Conservation (phyloP, 23 red algal species). For the Gracilaria gracilis region DNA sequence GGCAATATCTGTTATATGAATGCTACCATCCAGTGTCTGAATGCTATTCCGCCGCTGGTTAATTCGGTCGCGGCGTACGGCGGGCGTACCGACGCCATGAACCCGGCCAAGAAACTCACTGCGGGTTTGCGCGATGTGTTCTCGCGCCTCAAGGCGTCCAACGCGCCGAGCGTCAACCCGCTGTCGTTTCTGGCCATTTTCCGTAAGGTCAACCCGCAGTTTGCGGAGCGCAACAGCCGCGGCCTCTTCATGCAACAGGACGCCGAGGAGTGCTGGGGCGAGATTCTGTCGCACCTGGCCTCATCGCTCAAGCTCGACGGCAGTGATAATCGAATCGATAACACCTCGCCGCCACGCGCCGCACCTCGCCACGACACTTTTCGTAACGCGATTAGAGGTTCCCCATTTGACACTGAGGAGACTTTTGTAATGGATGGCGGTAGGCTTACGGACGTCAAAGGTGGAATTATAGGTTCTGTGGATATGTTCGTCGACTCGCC, state of each 20-base stretch:
- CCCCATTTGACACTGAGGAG: conserved; percentile 71
- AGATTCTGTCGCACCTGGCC: conserved; percentile 69
- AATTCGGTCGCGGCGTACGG: conserved; percentile 39
- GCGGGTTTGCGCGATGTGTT: conserved; percentile 67
- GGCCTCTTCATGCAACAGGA: conserved; percentile 96
- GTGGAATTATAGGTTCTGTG: conserved; percentile 85
- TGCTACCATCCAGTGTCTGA: conserved; percentile 87
- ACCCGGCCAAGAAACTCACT: conserved; percentile 55
- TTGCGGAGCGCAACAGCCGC: conserved; percentile 75
- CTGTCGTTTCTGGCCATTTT: conserved; percentile 65
- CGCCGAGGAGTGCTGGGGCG: conserved; percentile 94
- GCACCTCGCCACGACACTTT: conserved; percentile 94
- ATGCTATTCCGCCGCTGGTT: conserved; percentile 69
- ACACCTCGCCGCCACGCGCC: no score
- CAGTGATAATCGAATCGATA: conserved; percentile 73
- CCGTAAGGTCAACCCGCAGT: conserved; percentile 88
- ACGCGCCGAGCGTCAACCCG: conserved; percentile 65
- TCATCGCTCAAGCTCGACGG: conserved; percentile 16
- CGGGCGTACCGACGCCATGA: conserved; percentile 47
- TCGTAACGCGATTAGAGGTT: conserved; percentile 86
- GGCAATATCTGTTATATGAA: conserved; percentile 99
- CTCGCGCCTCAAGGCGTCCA: conserved; percentile 9
- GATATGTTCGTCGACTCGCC: conserved; percentile 81
- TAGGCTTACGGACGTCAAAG: conserved; percentile 65
- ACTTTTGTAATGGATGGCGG: conserved; percentile 89